These are phyloP conservation scores for Exidia glandulosa DNA, from an alignment of 768 basidiomycete species.

Conservation along the genomic window DNA sequence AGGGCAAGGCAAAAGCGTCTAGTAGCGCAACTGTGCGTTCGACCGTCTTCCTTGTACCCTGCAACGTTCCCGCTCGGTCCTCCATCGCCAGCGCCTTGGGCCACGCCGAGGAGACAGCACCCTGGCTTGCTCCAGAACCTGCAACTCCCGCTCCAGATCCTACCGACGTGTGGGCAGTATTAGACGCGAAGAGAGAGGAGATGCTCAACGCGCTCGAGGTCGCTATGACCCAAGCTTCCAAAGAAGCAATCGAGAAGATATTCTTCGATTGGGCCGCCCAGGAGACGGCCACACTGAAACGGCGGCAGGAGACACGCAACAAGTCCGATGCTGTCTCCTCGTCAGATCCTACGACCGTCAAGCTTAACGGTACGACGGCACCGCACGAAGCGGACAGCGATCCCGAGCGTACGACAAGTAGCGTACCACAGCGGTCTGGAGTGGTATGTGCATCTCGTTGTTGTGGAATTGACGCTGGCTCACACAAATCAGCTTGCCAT, in stretches of 20 bases:
- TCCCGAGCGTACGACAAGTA: too few relatives aligned
- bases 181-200: background rate
- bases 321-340: background rate
- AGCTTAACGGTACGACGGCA: background rate
- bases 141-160: slow-evolving; percentile 3
- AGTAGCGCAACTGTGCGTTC: slow-evolving; percentile 23
- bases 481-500: too few relatives aligned
- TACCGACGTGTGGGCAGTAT: too few relatives aligned
- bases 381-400: too few relatives aligned
- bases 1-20: background rate
- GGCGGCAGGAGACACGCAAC: background rate
- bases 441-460: too few relatives aligned
- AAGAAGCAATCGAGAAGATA: slow-evolving; percentile 41
- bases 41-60: slow-evolving; percentile 49
- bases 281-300: slow-evolving; percentile 1
- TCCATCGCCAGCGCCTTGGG: slow-evolving; percentile 57
- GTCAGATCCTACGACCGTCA: background rate
- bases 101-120: slow-evolving; percentile 28
- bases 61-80: slow-evolving; percentile 40
- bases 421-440: too few relatives aligned
- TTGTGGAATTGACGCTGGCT: too few relatives aligned
- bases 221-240: slow-evolving; percentile 32
- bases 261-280: slow-evolving; percentile 49
- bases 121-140: slow-evolving; percentile 37
- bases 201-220: slow-evolving; percentile 20